Conservation (phyloP, 2,329 filamentous ascomycete species). For the Aureobasidium zeae region DNA sequence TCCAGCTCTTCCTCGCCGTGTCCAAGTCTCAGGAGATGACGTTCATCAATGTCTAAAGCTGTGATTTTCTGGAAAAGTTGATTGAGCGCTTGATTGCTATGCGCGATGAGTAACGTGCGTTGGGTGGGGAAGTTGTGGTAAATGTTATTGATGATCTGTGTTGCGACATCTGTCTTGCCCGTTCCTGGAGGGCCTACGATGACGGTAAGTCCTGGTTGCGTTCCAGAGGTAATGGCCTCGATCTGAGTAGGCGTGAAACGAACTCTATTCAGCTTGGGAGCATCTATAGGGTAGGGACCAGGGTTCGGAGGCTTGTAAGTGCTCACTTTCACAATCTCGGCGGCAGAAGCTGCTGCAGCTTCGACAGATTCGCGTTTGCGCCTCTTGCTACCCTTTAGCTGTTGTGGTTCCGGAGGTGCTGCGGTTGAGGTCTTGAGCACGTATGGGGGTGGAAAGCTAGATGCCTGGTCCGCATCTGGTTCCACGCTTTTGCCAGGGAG, state of each 20-base stretch:
- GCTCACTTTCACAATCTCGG: conserved; percentile 67
- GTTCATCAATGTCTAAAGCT: conserved; percentile 89
- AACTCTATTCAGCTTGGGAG: conserved; percentile 69
- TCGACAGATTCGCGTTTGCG: conserved; percentile 69
- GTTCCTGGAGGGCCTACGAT: conserved; percentile 94
- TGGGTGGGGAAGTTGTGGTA: conserved; percentile 96
- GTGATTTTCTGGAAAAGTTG: conserved; percentile 97
- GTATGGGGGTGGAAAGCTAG: conserved; percentile 79
- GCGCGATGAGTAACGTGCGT: conserved; percentile 82
- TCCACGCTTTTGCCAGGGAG: conserved; percentile 82
- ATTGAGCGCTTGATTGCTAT: conserved; percentile 96
- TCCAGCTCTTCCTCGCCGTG: conserved; percentile 93
- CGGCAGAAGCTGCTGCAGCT: conserved; percentile 46
- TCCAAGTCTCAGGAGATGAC: conserved; percentile 82
- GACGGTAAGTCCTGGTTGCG: conserved; percentile 86
- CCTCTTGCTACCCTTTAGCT: conserved; percentile 67
- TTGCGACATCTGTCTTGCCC: conserved; percentile 97
- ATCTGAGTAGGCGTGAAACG: conserved; percentile 87
- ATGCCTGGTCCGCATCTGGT: conserved; percentile 59
- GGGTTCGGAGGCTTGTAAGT: conserved; percentile 84
- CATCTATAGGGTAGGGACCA: conserved; percentile 80
- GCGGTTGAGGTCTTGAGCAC: conserved; percentile 55
- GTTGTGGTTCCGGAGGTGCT: conserved; percentile 38
- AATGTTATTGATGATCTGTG: conserved; percentile 96
- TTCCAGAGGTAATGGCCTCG: conserved; percentile 86